Base-by-base conservation (phyloP, 768 basidiomycete genomes). In the Lyophyllum atratum region DNA sequence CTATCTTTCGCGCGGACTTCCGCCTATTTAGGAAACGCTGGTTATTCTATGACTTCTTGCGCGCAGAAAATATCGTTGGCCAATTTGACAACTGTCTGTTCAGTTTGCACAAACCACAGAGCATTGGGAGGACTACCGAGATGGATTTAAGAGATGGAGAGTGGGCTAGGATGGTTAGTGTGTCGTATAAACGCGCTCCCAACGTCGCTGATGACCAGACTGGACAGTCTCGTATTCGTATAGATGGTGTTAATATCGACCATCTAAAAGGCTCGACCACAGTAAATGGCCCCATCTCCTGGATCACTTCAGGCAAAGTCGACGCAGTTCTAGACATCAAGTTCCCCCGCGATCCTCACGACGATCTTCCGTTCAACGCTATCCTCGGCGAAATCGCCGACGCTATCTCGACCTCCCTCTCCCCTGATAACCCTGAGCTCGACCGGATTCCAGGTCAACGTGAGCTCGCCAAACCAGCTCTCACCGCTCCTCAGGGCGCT, bases 41-140 rank as follows among this genome's bases (percentile, higher is more conserved):
- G 94, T 64, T 96, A 34, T 97, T 97, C 71, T 95, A 95, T 70
- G 97, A 99, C 72, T 87, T 98, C 61, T 74, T 98, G 58, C 82
- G 81, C n/a, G 95, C 97, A 0, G 95, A 98, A 68, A 92, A 90
- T 61, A 90, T 98, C 40, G 96, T 97, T 9, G 97, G 97, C 4
- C 97, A 99, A 70, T 92, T 94, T 60, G 97, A 99, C 70, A 98
- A 98, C 68, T 99, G 97, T 65, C 69, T 99, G 19, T 97, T 97
- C 76, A 98, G 95, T 68, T 69, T 99, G 60, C 97, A 98, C 66
- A 90, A 87, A 67, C 96, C 96, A 6, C 96, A 98, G 75, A 96
- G 93, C 68, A 92, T 98, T 49, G 93, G 95, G 1, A 80, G 93
- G 59, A 94, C 93, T 4, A 93, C 86, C 46, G 89, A 93, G 66